Percentiles rank a stretch among this genome's conserved stretches.
Conservation (phyloP, 148 eudicot genomes). For the Rhododendron ferrugineum region DNA sequence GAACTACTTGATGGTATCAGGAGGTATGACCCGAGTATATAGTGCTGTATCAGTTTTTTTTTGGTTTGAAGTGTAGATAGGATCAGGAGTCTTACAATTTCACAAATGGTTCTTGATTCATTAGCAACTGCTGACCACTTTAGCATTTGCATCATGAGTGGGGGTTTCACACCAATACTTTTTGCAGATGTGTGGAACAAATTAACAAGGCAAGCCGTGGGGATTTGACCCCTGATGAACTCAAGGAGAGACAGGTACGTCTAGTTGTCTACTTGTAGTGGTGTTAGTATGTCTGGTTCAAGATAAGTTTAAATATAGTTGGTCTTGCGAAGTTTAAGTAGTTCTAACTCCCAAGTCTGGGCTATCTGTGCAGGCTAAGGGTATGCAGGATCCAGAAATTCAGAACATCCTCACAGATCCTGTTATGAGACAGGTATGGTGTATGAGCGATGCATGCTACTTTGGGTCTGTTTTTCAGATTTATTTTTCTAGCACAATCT, state of each 20-base stretch:
- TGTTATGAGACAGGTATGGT: constrained; percentile 89
- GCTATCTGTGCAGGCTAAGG: constrained; percentile 61
- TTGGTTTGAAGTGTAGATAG: neutral
- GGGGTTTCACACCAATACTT: neutral
- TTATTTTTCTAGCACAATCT: neutral
- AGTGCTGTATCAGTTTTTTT: neutral
- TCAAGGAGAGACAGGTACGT: constrained; percentile 93
- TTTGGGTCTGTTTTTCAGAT: neutral
- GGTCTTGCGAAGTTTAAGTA: neutral
- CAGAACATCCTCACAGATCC: constrained; percentile 92
- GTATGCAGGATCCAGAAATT: constrained; percentile 95
- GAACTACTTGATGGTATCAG: constrained; percentile 82
- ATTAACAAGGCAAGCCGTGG: constrained; percentile 91
- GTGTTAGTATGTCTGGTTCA: neutral
- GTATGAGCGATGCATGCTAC: neutral
- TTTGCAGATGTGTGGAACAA: constrained; percentile 72
- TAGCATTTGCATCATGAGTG: neutral
- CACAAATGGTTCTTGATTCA: neutral
- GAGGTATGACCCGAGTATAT: constrained; percentile 33
- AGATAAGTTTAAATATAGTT: neutral
- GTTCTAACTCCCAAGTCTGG: neutral
- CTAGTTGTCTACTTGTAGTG: neutral
- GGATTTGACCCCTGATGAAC: constrained; percentile 81
- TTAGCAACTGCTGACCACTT: neutral
- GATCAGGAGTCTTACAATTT: neutral